These are phyloP conservation scores for Pyrenochaeta sp. DNA, from an alignment of 2,329 filamentous ascomycete species.

Conservation along the genomic window DNA sequence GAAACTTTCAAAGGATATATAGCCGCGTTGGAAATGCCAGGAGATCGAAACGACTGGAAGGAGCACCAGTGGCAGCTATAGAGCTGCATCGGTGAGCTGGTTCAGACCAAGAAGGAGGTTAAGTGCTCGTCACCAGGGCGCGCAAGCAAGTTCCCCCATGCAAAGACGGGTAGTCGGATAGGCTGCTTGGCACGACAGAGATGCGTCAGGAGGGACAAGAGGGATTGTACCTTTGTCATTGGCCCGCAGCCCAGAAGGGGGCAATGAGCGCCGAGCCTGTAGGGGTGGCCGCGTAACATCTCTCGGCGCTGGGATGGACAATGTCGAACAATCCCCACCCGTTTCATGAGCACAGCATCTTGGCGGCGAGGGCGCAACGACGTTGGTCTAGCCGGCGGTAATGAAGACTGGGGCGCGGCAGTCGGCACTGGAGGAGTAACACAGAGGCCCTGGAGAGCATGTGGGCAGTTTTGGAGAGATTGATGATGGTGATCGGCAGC, in stretches of 20 bases:
- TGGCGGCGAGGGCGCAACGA: constrained; percentile 25
- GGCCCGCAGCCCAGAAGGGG: constrained; percentile 26
- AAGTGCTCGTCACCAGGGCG: constrained; percentile 32
- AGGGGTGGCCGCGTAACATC: constrained; percentile 40
- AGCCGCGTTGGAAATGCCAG: constrained; percentile 11
- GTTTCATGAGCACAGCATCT: constrained; percentile 28
- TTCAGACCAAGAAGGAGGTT: constrained; percentile 31
- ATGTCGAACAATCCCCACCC: constrained; percentile 27
- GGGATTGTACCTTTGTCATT: constrained; percentile 24
- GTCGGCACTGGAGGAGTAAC: not conserved
- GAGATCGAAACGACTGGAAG: constrained; percentile 16
- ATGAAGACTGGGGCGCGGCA: constrained; percentile 2
- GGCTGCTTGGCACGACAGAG: constrained; percentile 38
- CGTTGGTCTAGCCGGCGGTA: constrained; percentile 6
- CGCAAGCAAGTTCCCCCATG: constrained; percentile 38
- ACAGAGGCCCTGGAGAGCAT: not conserved
- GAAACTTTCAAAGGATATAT: constrained; percentile 9
- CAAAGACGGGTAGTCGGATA: constrained; percentile 45
- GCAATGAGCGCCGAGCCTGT: constrained; percentile 29
- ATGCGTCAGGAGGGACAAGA: constrained; percentile 27
- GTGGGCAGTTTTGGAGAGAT: not conserved
- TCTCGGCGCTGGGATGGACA: constrained; percentile 25
- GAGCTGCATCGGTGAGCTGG: constrained; percentile 31
- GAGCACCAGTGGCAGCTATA: constrained; percentile 34
- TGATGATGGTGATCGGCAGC: not conserved